Evolutionary conservation across 163 green algal species (phyloP).

Genomic region (Chlorella variabilis): DNA sequence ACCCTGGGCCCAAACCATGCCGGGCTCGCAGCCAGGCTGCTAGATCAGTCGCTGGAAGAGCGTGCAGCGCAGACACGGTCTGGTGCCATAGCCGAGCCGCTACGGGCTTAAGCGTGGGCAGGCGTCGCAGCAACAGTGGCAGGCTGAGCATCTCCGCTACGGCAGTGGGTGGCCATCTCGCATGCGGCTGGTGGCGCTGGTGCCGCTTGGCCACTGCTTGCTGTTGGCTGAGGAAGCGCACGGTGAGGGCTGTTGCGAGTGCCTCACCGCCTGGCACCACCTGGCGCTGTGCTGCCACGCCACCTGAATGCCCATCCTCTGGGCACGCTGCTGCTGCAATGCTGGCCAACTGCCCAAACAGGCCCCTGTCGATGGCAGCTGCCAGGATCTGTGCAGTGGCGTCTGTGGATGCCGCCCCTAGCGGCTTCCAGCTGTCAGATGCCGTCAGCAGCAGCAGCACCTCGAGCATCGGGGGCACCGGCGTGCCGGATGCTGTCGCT

Average conservation of each 20-base stretch:
- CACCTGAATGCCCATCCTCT: not conserved
- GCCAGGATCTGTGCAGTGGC: conserved; percentile 28
- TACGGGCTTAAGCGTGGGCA: conserved; percentile 28
- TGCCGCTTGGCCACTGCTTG: not conserved
- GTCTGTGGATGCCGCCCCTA: not conserved
- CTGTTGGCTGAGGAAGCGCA: conserved; percentile 26
- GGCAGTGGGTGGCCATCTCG: no score
- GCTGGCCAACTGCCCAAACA: conserved; percentile 13
- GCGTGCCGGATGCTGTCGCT: not conserved
- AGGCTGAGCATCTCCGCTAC: conserved; percentile 39
- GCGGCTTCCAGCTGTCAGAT: conserved; percentile 27
- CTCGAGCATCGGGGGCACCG: conserved; percentile 21
- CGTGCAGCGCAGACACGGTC: not conserved
- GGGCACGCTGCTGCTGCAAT: not conserved
- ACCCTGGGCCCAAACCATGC: not conserved
- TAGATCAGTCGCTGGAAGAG: not conserved
- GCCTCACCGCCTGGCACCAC: conserved; percentile 35
- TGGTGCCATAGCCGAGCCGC: conserved; percentile 22
- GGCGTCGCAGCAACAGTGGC: conserved; percentile 40
- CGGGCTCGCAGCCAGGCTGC: not conserved
- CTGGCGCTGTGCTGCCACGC: not conserved
- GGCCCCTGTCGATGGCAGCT: not conserved
- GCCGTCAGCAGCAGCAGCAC: conserved; percentile 24
- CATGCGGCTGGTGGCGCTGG: not conserved
- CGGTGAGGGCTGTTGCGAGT: conserved; percentile 32